Evolutionary conservation across 2,329 filamentous ascomycete species (phyloP), one percentile per base, ranked within the genome.

Genomic region (Sporothrix curviconia): DNA sequence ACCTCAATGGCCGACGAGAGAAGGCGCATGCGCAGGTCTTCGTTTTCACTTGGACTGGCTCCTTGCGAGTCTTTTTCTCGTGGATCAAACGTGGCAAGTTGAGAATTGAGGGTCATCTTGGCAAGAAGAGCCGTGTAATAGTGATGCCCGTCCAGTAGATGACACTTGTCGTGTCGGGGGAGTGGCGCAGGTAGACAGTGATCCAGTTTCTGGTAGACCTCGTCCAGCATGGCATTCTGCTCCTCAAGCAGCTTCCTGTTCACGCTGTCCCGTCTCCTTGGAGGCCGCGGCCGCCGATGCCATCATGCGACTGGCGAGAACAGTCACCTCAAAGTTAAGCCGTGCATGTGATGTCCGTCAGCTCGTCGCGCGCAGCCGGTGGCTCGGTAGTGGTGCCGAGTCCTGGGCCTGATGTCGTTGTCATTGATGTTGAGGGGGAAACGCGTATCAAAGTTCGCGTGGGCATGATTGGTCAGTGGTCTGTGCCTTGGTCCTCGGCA

Each of bases 51-150:
- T 5, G 47, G 36, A 6, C 25, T 19, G 40, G 22, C n/a, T 3
- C 22, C 24, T 1, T 30, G 25, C 2, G 40, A 30, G 8, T 40
- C 17, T 11, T 51, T 39, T 49, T 22, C 22, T 65, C 1, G 67
- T 66, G 1, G 72, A 70, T 53, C 84, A 80, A 82, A 65, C 86
- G 78, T 0, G 88, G 87, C 64, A 92, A 85, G 65, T 92, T 88
- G 2, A 90, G 79, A 59, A 91, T 79, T n/a, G 36, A 94, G 77
- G 73, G 85, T 89, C 75, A 91, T 83, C 70, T 91, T 92, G 54
- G 85, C 72, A 91, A 81, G 61, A 92, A 83, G 32, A 92, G 76
- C 9, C 87, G 81, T 3, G 83, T 79, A 24, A 63, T 62, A 2
- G 61, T 69, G 1, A 74, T 59, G 0, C 64, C 64, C 0, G 74